phyloP scores from a whole-genome alignment of 257 asterid species.

The Thymus quinquecostatus region DNA sequence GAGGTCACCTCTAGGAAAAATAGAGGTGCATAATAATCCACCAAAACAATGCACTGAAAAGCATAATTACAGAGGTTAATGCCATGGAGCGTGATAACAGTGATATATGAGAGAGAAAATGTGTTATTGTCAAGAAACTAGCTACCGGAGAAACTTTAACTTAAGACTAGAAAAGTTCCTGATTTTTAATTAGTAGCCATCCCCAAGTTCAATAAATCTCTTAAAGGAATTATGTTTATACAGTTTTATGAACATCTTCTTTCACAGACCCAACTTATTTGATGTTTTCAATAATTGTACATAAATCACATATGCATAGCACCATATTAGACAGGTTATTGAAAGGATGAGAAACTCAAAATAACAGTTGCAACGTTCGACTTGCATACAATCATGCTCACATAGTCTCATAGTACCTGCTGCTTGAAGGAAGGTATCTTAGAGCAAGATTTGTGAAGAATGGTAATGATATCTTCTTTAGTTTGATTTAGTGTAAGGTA shows the following conservation, averaged over 20 bases:
- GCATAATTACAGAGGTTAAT: conserved; percentile 20
- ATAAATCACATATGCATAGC: not conserved
- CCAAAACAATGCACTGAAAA: conserved; percentile 76
- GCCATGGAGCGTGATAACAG: not conserved
- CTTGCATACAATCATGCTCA: conserved; percentile 9
- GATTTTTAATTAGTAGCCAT: not conserved
- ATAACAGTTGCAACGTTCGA: not conserved
- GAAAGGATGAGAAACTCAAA: not conserved
- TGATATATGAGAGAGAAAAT: not conserved
- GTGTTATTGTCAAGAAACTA: conserved; percentile 10
- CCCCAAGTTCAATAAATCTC: conserved; percentile 7
- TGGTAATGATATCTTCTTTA: conserved; percentile 60
- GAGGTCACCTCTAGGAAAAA: conserved; percentile 71
- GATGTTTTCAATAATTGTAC: conserved; percentile 2
- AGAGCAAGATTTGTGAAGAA: conserved; percentile 76
- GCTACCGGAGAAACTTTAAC: conserved; percentile 16
- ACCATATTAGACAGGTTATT: not conserved
- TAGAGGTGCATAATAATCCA: conserved; percentile 87
- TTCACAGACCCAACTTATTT: conserved; percentile 2
- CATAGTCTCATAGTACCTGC: conserved; percentile 51
- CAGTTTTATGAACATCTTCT: not conserved
- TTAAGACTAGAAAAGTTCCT: not conserved
- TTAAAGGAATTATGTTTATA: not conserved
- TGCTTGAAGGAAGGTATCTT: conserved; percentile 64
- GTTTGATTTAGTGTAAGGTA: conserved; percentile 74